Conservation (phyloP, 345 rosid species). For the Raphanus sativus region DNA sequence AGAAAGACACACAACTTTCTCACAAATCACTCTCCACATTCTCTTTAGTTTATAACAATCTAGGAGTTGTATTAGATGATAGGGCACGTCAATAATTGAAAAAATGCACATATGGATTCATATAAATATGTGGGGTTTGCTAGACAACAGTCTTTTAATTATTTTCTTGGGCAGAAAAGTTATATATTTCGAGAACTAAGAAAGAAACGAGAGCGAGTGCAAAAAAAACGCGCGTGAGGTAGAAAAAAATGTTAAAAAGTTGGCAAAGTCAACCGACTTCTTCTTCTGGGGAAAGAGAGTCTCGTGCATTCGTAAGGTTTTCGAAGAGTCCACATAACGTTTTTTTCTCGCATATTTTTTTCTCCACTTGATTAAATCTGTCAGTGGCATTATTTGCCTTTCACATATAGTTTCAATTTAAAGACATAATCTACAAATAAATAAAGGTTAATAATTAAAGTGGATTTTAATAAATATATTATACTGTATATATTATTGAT, state of each 20-base stretch:
- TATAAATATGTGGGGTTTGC: constrained; percentile 5
- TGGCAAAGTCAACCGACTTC: constrained; percentile 66
- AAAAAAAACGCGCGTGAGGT: constrained; percentile 27
- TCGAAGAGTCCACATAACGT: constrained; percentile 63
- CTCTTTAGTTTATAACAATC: too few relatives aligned
- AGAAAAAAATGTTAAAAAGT: background rate
- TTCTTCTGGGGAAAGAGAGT: constrained; percentile 51
- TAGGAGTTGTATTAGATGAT: background rate
- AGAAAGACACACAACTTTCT: too few relatives aligned
- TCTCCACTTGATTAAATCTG: background rate
- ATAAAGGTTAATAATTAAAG: background rate
- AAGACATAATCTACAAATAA: background rate
- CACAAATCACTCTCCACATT: too few relatives aligned
- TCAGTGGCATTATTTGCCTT: background rate
- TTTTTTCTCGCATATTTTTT: background rate
- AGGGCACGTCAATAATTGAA: constrained; percentile 16
- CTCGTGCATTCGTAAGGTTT: constrained; percentile 64
- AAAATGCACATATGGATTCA: background rate
- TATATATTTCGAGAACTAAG: background rate
- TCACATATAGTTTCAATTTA: background rate
- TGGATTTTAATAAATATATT: constrained; percentile 10
- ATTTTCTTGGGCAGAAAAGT: background rate
- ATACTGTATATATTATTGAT: background rate
- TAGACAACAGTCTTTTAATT: background rate
- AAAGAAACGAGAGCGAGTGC: constrained; percentile 24